Evolutionary conservation across 139 green algal species (phyloP).

Genomic region (Asterochloris sp.): DNA sequence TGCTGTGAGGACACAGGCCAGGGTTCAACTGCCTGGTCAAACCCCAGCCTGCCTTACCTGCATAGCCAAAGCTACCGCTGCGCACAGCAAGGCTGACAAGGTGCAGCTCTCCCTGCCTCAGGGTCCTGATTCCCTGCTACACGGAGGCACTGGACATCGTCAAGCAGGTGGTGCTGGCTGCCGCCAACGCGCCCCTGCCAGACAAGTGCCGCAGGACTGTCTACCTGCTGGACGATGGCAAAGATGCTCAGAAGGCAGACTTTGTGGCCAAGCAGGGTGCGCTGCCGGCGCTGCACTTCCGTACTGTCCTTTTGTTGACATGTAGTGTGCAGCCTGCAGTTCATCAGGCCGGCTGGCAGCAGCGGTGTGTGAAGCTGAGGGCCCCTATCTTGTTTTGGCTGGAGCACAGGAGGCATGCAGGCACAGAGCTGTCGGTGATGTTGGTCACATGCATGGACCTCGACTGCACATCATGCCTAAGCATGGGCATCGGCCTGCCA

Average conservation of each 20-base stretch:
- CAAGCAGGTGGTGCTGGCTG: not conserved
- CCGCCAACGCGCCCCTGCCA: not conserved
- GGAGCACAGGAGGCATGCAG: too few species aligned
- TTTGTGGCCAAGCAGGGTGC: conserved; percentile 2
- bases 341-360: too few species aligned
- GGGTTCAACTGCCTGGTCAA: not conserved
- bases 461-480: too few species aligned
- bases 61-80: not conserved
- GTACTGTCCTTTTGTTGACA: too few species aligned
- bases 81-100: not conserved
- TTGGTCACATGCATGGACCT: too few species aligned
- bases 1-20: not conserved
- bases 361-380: too few species aligned
- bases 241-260: conserved; percentile 6
- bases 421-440: too few species aligned
- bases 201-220: not conserved
- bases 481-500: too few species aligned
- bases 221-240: conserved; percentile 20
- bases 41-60: not conserved
- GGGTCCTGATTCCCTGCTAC: conserved; percentile 16
- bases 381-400: too few species aligned
- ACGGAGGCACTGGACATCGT: conserved; percentile 4
- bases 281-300: too few species aligned
- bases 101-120: not conserved
- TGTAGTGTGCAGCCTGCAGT: too few species aligned